A percentile compares a stretch with the other conserved stretches of the same genome.
Conservation (phyloP, 208 protist genomes). For the Blechomonas ayalai region DNA sequence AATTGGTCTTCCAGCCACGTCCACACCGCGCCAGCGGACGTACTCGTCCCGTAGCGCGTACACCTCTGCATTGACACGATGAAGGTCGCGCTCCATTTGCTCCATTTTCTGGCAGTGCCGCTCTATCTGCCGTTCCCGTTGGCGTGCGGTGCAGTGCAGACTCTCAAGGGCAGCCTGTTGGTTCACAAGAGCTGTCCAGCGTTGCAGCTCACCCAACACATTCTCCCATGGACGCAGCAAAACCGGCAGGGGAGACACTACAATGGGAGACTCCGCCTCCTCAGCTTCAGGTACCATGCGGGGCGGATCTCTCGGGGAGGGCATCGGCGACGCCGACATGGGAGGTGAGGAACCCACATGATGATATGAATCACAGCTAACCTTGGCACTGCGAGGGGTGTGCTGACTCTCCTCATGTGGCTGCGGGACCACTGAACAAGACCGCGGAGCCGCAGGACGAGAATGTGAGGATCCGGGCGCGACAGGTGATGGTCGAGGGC, state of each 20-base stretch:
- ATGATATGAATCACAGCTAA: too few relatives aligned
- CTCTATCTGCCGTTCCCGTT: constrained; percentile 16
- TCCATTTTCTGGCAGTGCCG: constrained; percentile 2
- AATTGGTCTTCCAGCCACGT: constrained; percentile 15
- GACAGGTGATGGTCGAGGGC: too few relatives aligned
- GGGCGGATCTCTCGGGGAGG: too few relatives aligned
- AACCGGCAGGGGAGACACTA: neutral
- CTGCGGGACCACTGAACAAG: too few relatives aligned
- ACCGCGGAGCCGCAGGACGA: too few relatives aligned
- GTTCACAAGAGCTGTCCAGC: constrained; percentile 16
- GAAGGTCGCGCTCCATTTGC: constrained; percentile 1
- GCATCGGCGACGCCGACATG: too few relatives aligned
- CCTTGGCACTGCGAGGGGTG: too few relatives aligned
- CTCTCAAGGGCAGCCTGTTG: constrained; percentile 22
- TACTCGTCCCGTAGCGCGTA: constrained; percentile 15
- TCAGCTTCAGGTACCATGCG: too few relatives aligned
- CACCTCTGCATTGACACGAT: constrained; percentile 19
- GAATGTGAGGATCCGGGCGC: too few relatives aligned
- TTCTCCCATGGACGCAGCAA: constrained; percentile 2
- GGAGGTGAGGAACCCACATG: too few relatives aligned
- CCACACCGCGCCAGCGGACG: constrained; percentile 7
- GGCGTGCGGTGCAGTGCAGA: constrained; percentile 14
- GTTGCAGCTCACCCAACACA: constrained; percentile 14
- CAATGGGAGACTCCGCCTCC: neutral
- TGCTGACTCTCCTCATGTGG: too few relatives aligned